A percentile compares a stretch with the other conserved stretches of the same genome.
phyloP scores from a whole-genome alignment of 2,329 filamentous ascomycete genomes.

The Aaosphaeria arxii region DNA sequence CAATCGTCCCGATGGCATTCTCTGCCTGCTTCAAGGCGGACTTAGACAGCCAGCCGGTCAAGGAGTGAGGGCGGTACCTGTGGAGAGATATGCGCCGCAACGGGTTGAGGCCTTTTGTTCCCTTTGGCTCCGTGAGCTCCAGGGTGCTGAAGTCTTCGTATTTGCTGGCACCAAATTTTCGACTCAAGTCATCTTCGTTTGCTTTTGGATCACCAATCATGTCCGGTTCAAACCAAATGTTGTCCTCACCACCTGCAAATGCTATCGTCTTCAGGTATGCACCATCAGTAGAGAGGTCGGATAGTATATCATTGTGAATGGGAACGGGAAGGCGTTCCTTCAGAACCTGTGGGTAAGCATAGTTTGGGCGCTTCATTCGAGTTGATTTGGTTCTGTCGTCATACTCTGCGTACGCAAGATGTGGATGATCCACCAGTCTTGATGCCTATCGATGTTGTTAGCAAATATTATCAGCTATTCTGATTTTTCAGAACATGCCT shows the following conservation, averaged over 20 bases:
- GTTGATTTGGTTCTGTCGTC: constrained; percentile 19
- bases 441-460: constrained; percentile 10
- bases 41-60: constrained; percentile 10
- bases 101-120: constrained; percentile 10
- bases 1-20: constrained; percentile 20
- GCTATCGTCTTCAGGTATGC: constrained; percentile 16
- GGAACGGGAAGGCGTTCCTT: constrained; percentile 21
- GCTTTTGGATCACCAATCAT: constrained; percentile 22
- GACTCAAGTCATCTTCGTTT: constrained; percentile 9
- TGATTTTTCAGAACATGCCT: constrained; percentile 7
- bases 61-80: constrained; percentile 14
- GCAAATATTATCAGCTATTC: background rate
- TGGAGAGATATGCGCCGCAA: constrained; percentile 21
- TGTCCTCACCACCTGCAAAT: constrained; percentile 10
- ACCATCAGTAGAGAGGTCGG: constrained; percentile 17
- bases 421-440: constrained; percentile 25
- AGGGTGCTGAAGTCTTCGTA: constrained; percentile 25
- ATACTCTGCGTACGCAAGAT: constrained; percentile 28
- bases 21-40: constrained; percentile 12
- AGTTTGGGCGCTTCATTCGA: constrained; percentile 29
- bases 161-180: constrained; percentile 13
- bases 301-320: constrained; percentile 23
- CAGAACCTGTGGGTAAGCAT: constrained; percentile 27
- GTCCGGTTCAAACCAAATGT: constrained; percentile 22
- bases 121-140: constrained; percentile 18